Evolutionary conservation across 1,284 basidiomycete species (phyloP).

Genomic region (Trichosporon coremiiforme): DNA sequence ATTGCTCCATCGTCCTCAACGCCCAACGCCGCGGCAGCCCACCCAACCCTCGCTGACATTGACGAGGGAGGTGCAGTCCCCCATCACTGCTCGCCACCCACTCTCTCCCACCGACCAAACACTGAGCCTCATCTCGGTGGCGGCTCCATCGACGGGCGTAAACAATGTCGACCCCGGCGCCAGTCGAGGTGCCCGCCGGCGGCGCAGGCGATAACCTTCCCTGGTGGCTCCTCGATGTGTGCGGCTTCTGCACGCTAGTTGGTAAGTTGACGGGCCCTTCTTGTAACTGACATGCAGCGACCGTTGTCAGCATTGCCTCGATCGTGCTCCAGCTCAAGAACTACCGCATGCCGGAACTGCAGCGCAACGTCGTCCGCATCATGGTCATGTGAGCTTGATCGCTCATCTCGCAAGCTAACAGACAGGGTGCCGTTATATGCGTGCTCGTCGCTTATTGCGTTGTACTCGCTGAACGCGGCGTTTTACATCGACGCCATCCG

Average conservation of each 20-base stretch:
- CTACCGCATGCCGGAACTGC: slow-evolving; percentile 78
- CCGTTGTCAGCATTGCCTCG: slow-evolving; percentile 75
- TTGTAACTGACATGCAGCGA: slow-evolving; percentile 59
- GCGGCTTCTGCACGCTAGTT: slow-evolving; percentile 51
- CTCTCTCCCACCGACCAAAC: not conserved
- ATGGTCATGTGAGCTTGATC: slow-evolving; percentile 72
- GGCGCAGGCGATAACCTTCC: slow-evolving; percentile 53
- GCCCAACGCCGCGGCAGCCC: not conserved
- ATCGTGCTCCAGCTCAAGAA: slow-evolving; percentile 88
- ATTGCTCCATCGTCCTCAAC: slow-evolving; percentile 1
- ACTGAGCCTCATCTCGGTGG: not conserved
- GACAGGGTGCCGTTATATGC: slow-evolving; percentile 82
- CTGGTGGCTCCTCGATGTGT: slow-evolving; percentile 49
- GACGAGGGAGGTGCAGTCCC: not conserved
- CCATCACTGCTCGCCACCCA: not conserved
- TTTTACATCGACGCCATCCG: slow-evolving; percentile 94
- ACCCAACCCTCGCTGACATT: not conserved
- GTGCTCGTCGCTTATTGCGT: slow-evolving; percentile 84
- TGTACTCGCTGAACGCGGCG: slow-evolving; percentile 91
- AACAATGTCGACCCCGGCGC: slow-evolving; percentile 14
- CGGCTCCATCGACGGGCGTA: not conserved
- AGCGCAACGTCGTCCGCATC: slow-evolving; percentile 87
- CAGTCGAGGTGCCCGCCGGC: slow-evolving; percentile 21
- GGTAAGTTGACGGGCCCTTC: slow-evolving; percentile 39
- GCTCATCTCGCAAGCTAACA: slow-evolving; percentile 9